Evolutionary conservation across 192 early-diverging fungal species (phyloP).

Genomic region (Backusella morwellensis): DNA sequence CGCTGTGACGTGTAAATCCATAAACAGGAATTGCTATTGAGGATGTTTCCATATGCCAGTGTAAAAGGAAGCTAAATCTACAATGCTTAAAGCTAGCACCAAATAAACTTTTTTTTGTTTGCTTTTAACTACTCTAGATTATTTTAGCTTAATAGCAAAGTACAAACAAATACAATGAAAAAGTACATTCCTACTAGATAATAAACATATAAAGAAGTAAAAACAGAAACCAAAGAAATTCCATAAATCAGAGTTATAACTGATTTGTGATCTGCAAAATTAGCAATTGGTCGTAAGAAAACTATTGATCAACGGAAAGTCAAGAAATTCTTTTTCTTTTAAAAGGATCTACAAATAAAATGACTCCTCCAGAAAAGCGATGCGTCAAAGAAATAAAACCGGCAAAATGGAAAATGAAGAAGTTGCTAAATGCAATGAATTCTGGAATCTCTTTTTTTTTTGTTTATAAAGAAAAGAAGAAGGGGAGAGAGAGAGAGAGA

Average conservation of each 20-base stretch:
- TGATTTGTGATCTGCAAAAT: background rate
- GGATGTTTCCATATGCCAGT: too few relatives aligned
- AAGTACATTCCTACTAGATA: background rate
- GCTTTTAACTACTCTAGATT: too few relatives aligned
- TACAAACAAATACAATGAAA: background rate
- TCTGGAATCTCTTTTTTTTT: background rate
- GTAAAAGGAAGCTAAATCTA: too few relatives aligned
- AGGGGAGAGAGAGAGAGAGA: too few relatives aligned
- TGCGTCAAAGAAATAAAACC: background rate
- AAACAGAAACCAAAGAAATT: background rate
- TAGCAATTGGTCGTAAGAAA: background rate
- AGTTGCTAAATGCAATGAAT: background rate
- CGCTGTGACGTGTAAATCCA: too few relatives aligned
- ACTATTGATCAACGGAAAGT: background rate
- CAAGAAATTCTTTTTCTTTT: background rate
- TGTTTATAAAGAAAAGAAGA: background rate
- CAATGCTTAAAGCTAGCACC: too few relatives aligned
- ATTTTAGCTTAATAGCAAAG: too few relatives aligned
- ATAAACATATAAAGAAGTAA: background rate
- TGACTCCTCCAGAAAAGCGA: background rate
- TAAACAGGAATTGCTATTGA: too few relatives aligned
- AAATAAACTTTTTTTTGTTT: too few relatives aligned
- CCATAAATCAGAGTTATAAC: background rate
- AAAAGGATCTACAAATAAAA: background rate
- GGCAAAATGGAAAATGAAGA: background rate